phyloP scores from a whole-genome alignment of 495 filamentous ascomycete species.

The Aspergillus homomorphus region DNA sequence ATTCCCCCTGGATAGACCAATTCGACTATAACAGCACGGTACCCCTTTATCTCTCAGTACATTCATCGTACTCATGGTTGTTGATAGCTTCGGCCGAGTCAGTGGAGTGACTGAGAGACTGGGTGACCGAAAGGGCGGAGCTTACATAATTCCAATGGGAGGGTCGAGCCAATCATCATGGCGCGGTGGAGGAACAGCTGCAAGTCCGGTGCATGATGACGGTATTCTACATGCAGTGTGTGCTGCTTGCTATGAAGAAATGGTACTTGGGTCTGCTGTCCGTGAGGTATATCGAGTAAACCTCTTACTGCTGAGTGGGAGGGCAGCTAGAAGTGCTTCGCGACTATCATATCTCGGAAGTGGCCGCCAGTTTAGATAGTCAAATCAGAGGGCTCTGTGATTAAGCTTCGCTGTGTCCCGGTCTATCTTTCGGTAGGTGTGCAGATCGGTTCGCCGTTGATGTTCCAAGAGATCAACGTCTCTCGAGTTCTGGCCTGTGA shows the following conservation, averaged over 20 bases:
- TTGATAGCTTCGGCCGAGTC: constrained; percentile 15
- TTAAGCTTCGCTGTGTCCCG: constrained; percentile 12
- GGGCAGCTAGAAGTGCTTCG: no score
- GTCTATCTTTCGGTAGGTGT: constrained; percentile 9
- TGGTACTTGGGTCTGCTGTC: neutral
- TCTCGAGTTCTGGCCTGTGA: no score
- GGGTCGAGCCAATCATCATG: constrained; percentile 4
- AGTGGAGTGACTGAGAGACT: constrained; percentile 1
- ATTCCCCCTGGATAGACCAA: neutral
- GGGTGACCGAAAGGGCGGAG: neutral
- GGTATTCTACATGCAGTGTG: no score
- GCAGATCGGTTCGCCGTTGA: constrained; percentile 13
- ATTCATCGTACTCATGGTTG: neutral
- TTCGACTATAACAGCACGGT: neutral
- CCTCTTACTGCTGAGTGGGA: no score
- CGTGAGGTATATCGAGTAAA: neutral
- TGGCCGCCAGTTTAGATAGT: neutral
- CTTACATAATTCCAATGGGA: constrained; percentile 7
- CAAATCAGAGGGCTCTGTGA: constrained; percentile 1
- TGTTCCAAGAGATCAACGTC: constrained; percentile 1
- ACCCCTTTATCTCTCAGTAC: neutral
- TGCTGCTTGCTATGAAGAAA: neutral
- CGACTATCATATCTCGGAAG: neutral
- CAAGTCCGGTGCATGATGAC: neutral
- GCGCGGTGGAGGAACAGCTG: neutral